A percentile compares a stretch with the other conserved stretches of the same genome.
phyloP scores from a whole-genome alignment of 1,284 basidiomycete species.

The Microstroma glucosiphilum region DNA sequence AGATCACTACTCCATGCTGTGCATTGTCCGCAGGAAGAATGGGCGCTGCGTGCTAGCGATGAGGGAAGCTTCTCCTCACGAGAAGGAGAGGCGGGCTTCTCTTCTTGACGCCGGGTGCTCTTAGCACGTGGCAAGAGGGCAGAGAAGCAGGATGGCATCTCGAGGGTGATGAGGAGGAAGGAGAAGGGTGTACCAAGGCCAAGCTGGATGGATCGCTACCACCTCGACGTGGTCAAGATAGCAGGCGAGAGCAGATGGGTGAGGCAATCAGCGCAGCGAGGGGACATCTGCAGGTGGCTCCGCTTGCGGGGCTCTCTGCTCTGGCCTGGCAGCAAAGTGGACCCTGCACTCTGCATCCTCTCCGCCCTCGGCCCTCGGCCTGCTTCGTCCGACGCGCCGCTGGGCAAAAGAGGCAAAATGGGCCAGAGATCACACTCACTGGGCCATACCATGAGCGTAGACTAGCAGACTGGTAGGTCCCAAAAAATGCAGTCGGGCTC shows the following conservation, averaged over 20 bases:
- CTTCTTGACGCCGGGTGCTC: not conserved
- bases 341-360: too few relatives aligned
- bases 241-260: not conserved
- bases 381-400: too few relatives aligned
- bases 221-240: not conserved
- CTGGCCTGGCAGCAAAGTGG: too few relatives aligned
- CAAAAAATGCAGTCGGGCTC: too few relatives aligned
- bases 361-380: too few relatives aligned
- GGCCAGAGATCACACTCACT: too few relatives aligned
- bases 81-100: not conserved
- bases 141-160: conserved; percentile 6
- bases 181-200: not conserved
- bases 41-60: not conserved
- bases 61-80: not conserved
- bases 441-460: too few relatives aligned
- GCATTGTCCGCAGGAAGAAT: not conserved
- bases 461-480: too few relatives aligned
- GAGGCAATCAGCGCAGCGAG: conserved; percentile 1
- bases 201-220: not conserved
- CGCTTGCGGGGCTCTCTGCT: too few relatives aligned
- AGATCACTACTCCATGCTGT: not conserved
- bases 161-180: not conserved
- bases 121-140: not conserved
- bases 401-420: too few relatives aligned
- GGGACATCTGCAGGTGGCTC: too few relatives aligned